These are phyloP conservation scores for Fusarium phyllophilum DNA, from an alignment of 2,329 filamentous ascomycete genomes.

Conservation along the genomic window DNA sequence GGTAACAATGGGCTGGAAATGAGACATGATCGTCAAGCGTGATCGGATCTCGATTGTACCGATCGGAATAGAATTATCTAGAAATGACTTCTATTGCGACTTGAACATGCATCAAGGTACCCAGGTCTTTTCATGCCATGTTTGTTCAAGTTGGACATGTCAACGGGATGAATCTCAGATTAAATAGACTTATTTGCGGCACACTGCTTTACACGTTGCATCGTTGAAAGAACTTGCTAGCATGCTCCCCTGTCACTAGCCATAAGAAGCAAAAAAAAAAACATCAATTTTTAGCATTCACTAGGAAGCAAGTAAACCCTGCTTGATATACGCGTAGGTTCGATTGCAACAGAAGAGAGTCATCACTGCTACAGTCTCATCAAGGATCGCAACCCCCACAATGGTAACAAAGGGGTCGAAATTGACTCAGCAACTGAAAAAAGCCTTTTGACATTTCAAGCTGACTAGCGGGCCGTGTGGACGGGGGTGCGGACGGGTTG, in stretches of 20 bases:
- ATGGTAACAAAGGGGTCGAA: constrained; percentile 9
- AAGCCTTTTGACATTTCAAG: background rate
- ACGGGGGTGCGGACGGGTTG: constrained; percentile 34
- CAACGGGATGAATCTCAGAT: background rate
- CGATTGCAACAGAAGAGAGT: background rate
- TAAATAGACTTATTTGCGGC: background rate
- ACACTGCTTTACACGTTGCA: background rate
- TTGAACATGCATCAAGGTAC: background rate
- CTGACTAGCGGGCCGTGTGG: constrained; percentile 14
- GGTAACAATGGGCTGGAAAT: constrained; percentile 3
- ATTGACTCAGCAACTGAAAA: background rate
- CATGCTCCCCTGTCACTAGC: background rate
- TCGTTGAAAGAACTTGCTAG: background rate
- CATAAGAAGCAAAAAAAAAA: background rate
- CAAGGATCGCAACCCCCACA: background rate
- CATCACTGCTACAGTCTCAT: background rate
- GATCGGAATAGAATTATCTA: constrained; percentile 4
- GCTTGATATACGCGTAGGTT: background rate
- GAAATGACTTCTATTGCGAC: background rate
- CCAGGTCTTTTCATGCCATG: background rate
- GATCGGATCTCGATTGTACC: constrained; percentile 40
- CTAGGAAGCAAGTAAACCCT: background rate
- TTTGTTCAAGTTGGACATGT: background rate
- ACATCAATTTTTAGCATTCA: background rate
- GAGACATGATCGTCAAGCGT: constrained; percentile 6